Evolutionary conservation across 345 rosid species (phyloP).

Genomic region (Xanthoceras sorbifolium): DNA sequence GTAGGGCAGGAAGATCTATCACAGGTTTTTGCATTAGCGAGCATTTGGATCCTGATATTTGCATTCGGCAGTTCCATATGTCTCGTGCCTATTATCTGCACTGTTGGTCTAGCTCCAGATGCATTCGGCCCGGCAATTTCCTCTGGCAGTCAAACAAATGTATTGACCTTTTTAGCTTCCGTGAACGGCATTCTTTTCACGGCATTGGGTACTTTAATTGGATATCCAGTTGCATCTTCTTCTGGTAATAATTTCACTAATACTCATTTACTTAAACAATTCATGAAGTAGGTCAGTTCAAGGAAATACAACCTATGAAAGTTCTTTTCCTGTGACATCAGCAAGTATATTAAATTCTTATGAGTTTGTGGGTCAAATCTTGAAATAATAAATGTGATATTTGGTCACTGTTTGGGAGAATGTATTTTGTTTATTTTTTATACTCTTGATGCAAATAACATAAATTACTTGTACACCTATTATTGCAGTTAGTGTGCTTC

Average conservation of each 20-base stretch:
- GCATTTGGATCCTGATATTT: constrained; percentile 84
- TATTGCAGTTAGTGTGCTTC: constrained; percentile 73
- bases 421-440: neutral
- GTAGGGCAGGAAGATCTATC: constrained; percentile 99
- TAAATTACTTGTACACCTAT: constrained; percentile 7
- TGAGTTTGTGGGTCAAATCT: neutral
- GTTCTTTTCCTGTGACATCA: neutral
- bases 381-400: neutral
- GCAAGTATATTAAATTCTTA: neutral
- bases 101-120: constrained; percentile 59
- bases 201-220: constrained; percentile 63
- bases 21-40: constrained; percentile 76
- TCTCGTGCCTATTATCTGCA: constrained; percentile 60
- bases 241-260: constrained; percentile 50
- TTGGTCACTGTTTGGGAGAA: neutral
- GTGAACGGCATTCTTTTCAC: constrained; percentile 63
- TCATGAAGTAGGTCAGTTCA: neutral
- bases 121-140: constrained; percentile 42
- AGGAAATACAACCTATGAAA: neutral
- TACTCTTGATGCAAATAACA: neutral
- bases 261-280: neutral
- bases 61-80: constrained; percentile 65
- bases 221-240: constrained; percentile 78
- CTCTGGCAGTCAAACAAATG: constrained; percentile 44
- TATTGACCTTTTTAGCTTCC: constrained; percentile 49